These are phyloP conservation scores for Pseudognaphalium luteoalbum DNA, from an alignment of 129 eudicot genomes.

Conservation along the genomic window DNA sequence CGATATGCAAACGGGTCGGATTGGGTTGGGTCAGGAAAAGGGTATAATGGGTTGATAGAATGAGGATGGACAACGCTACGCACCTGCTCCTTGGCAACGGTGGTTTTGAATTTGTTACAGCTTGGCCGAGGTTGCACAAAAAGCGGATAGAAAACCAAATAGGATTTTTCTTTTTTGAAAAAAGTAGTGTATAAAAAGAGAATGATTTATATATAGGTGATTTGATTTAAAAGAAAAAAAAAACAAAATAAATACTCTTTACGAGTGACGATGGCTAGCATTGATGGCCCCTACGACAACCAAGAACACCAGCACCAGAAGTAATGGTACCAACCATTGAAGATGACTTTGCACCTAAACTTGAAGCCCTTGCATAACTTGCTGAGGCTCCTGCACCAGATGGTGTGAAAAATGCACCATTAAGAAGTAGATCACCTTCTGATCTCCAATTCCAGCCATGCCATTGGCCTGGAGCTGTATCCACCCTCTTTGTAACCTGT, in stretches of 20 bases:
- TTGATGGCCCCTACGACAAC: constrained; percentile 69
- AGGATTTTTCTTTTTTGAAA: neutral
- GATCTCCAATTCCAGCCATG: constrained; percentile 94
- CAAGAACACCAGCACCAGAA: constrained; percentile 67
- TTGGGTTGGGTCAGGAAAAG: constrained; percentile 21
- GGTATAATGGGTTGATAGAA: constrained; percentile 25
- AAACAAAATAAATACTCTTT: constrained; percentile 17
- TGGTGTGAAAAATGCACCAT: constrained; percentile 77
- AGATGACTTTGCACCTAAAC: constrained; percentile 86
- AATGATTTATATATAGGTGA: constrained; percentile 28
- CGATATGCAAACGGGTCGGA: neutral
- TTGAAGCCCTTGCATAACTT: constrained; percentile 86
- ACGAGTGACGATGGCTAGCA: constrained; percentile 47
- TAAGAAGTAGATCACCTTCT: constrained; percentile 77
- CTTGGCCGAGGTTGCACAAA: constrained; percentile 60
- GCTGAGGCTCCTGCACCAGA: constrained; percentile 82
- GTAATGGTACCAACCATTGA: constrained; percentile 78
- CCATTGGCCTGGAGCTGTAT: constrained; percentile 55
- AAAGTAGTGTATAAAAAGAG: constrained; percentile 40
- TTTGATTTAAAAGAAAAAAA: neutral
- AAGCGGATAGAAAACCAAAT: neutral
- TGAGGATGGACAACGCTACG: constrained; percentile 55
- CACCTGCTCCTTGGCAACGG: constrained; percentile 38
- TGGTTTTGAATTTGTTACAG: constrained; percentile 26
- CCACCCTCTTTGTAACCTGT: constrained; percentile 85